Percentiles rank a stretch among this genome's conserved stretches.
phyloP scores from a whole-genome alignment of 2,329 filamentous ascomycete genomes.

The Daldinia eschscholtzii region DNA sequence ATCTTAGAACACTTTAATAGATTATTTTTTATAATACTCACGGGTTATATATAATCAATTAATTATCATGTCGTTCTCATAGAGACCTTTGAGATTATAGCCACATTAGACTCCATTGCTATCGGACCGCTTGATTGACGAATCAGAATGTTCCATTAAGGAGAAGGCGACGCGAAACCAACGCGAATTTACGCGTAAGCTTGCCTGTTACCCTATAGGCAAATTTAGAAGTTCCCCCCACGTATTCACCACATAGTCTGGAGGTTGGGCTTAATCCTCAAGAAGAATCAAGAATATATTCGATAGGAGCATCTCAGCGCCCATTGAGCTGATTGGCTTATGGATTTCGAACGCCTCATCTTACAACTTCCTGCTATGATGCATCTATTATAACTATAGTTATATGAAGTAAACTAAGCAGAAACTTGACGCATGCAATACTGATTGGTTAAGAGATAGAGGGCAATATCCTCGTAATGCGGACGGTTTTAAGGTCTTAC shows the following conservation, averaged over 20 bases:
- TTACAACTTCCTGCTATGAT: neutral
- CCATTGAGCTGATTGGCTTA: neutral
- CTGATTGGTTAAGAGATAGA: neutral
- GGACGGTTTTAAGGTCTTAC: neutral
- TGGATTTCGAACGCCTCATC: neutral
- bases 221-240: conserved; percentile 18
- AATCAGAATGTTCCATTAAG: conserved; percentile 7
- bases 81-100: neutral
- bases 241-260: conserved; percentile 8
- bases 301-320: neutral
- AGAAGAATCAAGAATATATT: conserved; percentile 5
- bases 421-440: neutral
- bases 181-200: conserved; percentile 47
- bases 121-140: conserved; percentile 3
- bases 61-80: neutral
- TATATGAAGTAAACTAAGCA: neutral
- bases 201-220: conserved; percentile 10
- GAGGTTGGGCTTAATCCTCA: neutral
- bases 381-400: neutral
- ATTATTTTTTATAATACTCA: neutral
- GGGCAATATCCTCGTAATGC: neutral
- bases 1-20: neutral
- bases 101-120: conserved; percentile 2
- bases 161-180: conserved; percentile 43
- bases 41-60: neutral